Percentiles rank a stretch among this genome's conserved stretches.
These are phyloP conservation scores for Theobroma cacao DNA, from an alignment of 345 rosid genomes.

Conservation along the genomic window DNA sequence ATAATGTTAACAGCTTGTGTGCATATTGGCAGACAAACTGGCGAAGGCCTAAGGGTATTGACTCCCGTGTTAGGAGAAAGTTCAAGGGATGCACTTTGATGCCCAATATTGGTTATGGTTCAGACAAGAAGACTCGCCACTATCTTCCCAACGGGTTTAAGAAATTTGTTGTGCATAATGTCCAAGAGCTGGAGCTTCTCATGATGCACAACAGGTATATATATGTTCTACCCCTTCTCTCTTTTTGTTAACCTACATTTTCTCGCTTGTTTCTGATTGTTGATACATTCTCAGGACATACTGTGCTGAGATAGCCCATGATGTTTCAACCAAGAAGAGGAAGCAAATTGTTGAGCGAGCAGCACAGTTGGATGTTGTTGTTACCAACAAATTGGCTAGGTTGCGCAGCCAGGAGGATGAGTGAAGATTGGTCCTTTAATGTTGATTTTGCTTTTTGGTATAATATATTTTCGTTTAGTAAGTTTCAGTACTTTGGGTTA, in stretches of 20 bases:
- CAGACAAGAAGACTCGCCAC: slow-evolving; percentile 67
- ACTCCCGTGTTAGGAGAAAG: slow-evolving; percentile 75
- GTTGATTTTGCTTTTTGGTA: slow-evolving; percentile 12
- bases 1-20: neutral
- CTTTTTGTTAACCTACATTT: neutral
- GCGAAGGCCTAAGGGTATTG: slow-evolving; percentile 74
- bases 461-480: slow-evolving; percentile 6
- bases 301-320: slow-evolving; percentile 71
- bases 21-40: slow-evolving; percentile 42
- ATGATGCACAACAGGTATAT: slow-evolving; percentile 72
- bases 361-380: slow-evolving; percentile 62
- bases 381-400: slow-evolving; percentile 76
- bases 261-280: neutral
- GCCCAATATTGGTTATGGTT: slow-evolving; percentile 71
- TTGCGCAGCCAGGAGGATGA: slow-evolving; percentile 70
- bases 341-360: slow-evolving; percentile 65
- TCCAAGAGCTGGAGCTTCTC: slow-evolving; percentile 51
- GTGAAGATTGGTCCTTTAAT: slow-evolving; percentile 20
- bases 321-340: slow-evolving; percentile 62
- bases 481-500: neutral
- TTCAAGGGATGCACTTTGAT: slow-evolving; percentile 65
- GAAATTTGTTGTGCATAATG: slow-evolving; percentile 63
- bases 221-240: neutral
- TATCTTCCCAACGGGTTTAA: slow-evolving; percentile 70
- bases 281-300: slow-evolving; percentile 39